Percentiles rank a stretch among this genome's conserved stretches.
Evolutionary conservation across 805 yeast genomes (phyloP).

Genomic region (Cephaloascus fragrans): DNA sequence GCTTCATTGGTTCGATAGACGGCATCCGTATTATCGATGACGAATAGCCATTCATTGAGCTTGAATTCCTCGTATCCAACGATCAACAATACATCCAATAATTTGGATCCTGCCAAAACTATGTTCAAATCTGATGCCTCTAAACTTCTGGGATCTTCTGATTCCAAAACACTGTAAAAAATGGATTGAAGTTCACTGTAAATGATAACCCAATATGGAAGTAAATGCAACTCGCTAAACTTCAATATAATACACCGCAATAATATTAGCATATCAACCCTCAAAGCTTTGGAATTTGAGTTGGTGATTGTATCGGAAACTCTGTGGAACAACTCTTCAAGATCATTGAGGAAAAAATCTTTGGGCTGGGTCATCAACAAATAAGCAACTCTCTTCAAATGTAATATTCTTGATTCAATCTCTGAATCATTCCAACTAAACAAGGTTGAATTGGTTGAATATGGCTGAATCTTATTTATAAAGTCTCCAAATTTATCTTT

Average conservation of each 20-base stretch:
- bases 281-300: constrained; percentile 20
- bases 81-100: constrained; percentile 65
- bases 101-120: constrained; percentile 56
- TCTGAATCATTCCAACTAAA: constrained; percentile 74
- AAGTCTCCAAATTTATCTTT: constrained; percentile 50
- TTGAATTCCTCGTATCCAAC: constrained; percentile 71
- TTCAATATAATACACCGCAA: constrained; percentile 57
- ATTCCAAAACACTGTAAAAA: constrained; percentile 27
- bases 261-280: constrained; percentile 40
- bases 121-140: constrained; percentile 26
- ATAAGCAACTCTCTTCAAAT: constrained; percentile 55
- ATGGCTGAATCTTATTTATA: constrained; percentile 35
- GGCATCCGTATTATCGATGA: constrained; percentile 58
- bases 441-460: constrained; percentile 45
- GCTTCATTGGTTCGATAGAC: constrained; percentile 24
- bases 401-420: constrained; percentile 37
- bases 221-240: constrained; percentile 54
- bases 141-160: constrained; percentile 17
- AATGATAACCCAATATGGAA: constrained; percentile 61
- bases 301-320: constrained; percentile 20
- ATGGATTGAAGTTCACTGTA: constrained; percentile 49
- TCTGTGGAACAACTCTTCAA: constrained; percentile 35
- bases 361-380: constrained; percentile 51
- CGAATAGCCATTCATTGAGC: constrained; percentile 76
- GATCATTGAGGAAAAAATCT: constrained; percentile 41